Percentiles rank a stretch among this genome's conserved stretches.
These are phyloP conservation scores for Cyberlindnera bimundalis DNA, from an alignment of 805 yeast genomes.

Conservation along the genomic window DNA sequence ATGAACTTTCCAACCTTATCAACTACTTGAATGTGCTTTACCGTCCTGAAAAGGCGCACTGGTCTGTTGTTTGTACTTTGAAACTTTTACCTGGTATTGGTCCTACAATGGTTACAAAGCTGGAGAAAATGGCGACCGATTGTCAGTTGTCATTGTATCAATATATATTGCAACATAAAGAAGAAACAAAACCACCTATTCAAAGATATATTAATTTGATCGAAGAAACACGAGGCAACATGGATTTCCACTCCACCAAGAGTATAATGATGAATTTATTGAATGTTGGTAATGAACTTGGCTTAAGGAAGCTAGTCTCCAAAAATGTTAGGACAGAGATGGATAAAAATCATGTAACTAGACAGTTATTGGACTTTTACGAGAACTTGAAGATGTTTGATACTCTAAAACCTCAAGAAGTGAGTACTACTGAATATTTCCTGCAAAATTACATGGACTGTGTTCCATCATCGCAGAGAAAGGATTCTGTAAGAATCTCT, in stretches of 20 bases:
- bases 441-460: slow-evolving; percentile 31
- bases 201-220: slow-evolving; percentile 27
- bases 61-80: slow-evolving; percentile 29
- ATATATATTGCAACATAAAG: slow-evolving; percentile 10
- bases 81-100: slow-evolving; percentile 24
- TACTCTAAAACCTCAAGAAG: slow-evolving; percentile 25
- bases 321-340: slow-evolving; percentile 20
- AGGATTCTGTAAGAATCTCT: slow-evolving; percentile 47
- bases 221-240: slow-evolving; percentile 12
- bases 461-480: slow-evolving; percentile 25
- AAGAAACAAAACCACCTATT: slow-evolving; percentile 22
- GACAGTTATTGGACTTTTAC: slow-evolving; percentile 35
- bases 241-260: slow-evolving; percentile 17
- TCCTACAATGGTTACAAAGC: slow-evolving; percentile 22
- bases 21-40: slow-evolving; percentile 44
- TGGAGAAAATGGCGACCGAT: slow-evolving; percentile 12
- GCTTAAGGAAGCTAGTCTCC: slow-evolving; percentile 12
- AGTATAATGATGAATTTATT: slow-evolving; percentile 17
- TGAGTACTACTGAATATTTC: slow-evolving; percentile 30
- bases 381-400: slow-evolving; percentile 32
- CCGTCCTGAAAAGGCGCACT: slow-evolving; percentile 29
- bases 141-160: slow-evolving; percentile 10
- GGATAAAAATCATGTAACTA: slow-evolving; percentile 27
- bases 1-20: slow-evolving; percentile 40
- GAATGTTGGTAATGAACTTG: slow-evolving; percentile 14